Evolutionary conservation across 176 grass and related monocot species (phyloP).

Genomic region (Leersia perrieri): DNA sequence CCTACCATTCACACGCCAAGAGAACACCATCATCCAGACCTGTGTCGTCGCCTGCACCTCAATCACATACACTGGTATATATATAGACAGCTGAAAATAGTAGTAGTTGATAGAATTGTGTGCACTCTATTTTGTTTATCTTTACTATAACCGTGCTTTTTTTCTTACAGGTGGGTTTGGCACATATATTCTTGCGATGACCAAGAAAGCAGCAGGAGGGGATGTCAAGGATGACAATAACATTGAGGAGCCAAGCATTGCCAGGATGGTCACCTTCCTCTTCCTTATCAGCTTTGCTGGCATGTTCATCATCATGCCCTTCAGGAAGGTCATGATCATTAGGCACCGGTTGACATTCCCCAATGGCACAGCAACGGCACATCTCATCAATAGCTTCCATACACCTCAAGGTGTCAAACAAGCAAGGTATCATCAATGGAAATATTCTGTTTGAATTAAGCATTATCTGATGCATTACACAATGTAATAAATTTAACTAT

Average conservation of each 20-base stretch:
- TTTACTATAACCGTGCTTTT: background rate
- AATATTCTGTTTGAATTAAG: background rate
- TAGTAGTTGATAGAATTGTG: background rate
- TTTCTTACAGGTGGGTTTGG: slow-evolving; percentile 28
- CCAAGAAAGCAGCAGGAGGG: background rate
- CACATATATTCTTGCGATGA: slow-evolving; percentile 25
- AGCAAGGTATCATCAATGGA: slow-evolving; percentile 14
- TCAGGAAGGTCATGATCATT: slow-evolving; percentile 66
- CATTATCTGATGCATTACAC: background rate
- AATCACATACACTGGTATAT: slow-evolving; percentile 27
- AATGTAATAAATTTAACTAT: background rate
- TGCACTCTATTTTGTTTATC: background rate
- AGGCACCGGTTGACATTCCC: slow-evolving; percentile 56
- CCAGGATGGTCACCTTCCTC: slow-evolving; percentile 39
- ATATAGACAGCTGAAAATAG: background rate
- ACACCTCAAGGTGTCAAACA: slow-evolving; percentile 35
- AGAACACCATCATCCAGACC: slow-evolving; percentile 35
- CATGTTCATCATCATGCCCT: slow-evolving; percentile 52
- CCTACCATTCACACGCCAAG: slow-evolving; percentile 26
- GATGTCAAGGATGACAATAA: background rate
- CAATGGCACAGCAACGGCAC: slow-evolving; percentile 55
- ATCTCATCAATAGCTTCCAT: slow-evolving; percentile 75
- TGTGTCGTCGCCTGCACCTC: slow-evolving; percentile 20
- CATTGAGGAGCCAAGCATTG: slow-evolving; percentile 33
- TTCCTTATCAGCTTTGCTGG: slow-evolving; percentile 56